Evolutionary conservation across 2,329 filamentous ascomycete genomes (phyloP), one percentile per base, ranked within the genome.

Genomic region (Colletotrichum orchidophilum): DNA sequence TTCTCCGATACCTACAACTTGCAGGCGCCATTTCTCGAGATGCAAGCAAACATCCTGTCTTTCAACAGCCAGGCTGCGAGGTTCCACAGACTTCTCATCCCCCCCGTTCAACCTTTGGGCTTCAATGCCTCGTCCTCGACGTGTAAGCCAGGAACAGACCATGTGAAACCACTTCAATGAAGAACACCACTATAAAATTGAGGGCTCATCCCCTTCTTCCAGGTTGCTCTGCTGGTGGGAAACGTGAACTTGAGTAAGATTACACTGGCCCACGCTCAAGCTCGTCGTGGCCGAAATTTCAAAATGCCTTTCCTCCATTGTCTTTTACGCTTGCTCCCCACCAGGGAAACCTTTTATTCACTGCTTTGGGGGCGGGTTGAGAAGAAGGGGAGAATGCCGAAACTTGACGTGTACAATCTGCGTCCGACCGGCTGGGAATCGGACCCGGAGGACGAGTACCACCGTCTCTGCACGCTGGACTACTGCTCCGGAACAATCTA

Each of bases 401-500:
- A 53, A 77, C 6, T 54, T 39, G 55, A 80, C 1, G 66, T 75
- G 13, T 76, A 74, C 52, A 63, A 78, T 13, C 73, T 83, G 12
- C 80, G 75, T 50, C 79, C 81, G 1, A 52, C 68, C 1, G 79
- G 79, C 3, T 83, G 80, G 81, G 78, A 83, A 63, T 76, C 74
- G 15, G 78, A 81, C 63, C 78, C 78, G 0, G 76, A 78, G 5
- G 80, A 82, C 52, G 80, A 83, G 67, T 74, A 77, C 8, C 78
- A 80, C 71, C 79, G 77, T 66, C 71, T 83, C 46, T 80, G 80
- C 1, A 82, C 78, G 0, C 77, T 84, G 9, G 80, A 83, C 77
- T 79, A 82, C 57, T 73, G 81, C 35, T 77, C 0, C 77, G 72
- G 0, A 76, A 75, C 39, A 39, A 76, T 73, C 15, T 84, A 81